Conservation (phyloP, 768 basidiomycete genomes). For the Lactarius evosmus region DNA sequence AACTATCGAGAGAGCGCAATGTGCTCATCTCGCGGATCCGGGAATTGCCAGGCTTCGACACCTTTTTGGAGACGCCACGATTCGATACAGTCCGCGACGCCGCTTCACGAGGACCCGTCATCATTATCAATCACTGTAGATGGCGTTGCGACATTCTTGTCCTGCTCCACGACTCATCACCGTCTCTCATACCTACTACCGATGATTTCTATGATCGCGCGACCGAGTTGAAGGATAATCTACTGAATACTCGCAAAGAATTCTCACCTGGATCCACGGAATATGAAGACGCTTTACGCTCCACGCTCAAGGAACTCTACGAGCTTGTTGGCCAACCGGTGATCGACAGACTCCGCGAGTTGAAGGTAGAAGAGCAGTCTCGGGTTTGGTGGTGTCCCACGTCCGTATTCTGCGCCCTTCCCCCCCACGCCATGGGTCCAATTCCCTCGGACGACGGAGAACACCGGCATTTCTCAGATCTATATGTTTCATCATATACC, state of each 20-base stretch:
- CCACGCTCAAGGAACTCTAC: neutral
- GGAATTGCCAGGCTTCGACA: neutral
- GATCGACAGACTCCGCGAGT: neutral
- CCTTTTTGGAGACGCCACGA: neutral
- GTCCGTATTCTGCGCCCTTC: constrained; percentile 6
- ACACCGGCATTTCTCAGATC: neutral
- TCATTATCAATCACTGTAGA: constrained; percentile 2
- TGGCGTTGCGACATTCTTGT: constrained; percentile 13
- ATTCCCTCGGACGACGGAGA: neutral
- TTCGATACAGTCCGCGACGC: neutral
- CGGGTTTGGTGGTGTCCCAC: neutral
- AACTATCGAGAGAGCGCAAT: neutral
- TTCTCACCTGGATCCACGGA: neutral
- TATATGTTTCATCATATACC: neutral
- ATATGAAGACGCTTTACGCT: neutral
- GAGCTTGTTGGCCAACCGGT: constrained; percentile 1
- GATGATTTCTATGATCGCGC: neutral
- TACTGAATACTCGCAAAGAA: neutral
- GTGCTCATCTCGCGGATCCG: neutral
- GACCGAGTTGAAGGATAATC: neutral
- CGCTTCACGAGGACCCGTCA: constrained; percentile 13
- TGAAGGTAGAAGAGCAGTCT: neutral
- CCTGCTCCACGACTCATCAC: neutral
- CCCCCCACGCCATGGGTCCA: constrained; percentile 15
- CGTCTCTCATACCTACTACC: neutral